phyloP scores from a whole-genome alignment of 2,329 filamentous ascomycete genomes.

The Westerdykella ornata region DNA sequence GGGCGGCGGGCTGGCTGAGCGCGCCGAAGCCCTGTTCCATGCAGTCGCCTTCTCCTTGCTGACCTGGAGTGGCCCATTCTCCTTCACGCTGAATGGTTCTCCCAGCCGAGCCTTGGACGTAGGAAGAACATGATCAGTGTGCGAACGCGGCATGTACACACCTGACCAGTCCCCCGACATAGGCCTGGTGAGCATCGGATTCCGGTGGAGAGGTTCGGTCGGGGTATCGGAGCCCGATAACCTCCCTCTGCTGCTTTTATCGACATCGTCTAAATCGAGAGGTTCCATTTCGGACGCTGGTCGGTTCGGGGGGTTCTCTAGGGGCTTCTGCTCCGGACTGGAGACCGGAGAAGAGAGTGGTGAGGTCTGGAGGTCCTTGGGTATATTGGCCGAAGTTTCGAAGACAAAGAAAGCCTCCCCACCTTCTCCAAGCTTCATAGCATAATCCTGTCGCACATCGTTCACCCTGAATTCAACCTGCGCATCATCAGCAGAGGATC shows the following conservation, averaged over 20 bases:
- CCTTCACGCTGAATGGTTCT: constrained; percentile 24
- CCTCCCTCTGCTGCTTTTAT: constrained; percentile 18
- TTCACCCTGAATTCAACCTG: constrained; percentile 93
- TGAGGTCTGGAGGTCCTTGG: constrained; percentile 89
- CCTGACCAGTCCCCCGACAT: constrained; percentile 35
- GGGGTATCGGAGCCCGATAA: constrained; percentile 27
- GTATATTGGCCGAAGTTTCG: constrained; percentile 85
- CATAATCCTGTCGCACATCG: constrained; percentile 80
- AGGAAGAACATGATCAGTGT: constrained; percentile 51
- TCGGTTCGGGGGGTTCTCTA: constrained; percentile 40
- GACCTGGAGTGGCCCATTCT: constrained; percentile 25
- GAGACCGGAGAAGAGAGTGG: constrained; percentile 84
- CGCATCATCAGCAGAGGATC: constrained; percentile 3
- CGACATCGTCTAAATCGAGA: constrained; percentile 55
- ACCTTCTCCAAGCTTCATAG: constrained; percentile 97
- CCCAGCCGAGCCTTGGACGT: constrained; percentile 37
- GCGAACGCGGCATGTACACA: constrained; percentile 38
- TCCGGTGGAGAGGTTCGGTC: constrained; percentile 15
- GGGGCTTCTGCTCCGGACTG: constrained; percentile 62
- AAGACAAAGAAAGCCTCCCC: constrained; percentile 99
- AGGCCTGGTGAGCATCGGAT: constrained; percentile 16
- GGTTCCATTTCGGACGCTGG: constrained; percentile 62
- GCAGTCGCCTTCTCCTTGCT: constrained; percentile 31
- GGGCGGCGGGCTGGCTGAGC: constrained; percentile 72
- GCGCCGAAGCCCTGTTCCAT: constrained; percentile 30